Evolutionary conservation across 2,329 filamentous ascomycete species (phyloP).

Genomic region (Penicillium expansum): DNA sequence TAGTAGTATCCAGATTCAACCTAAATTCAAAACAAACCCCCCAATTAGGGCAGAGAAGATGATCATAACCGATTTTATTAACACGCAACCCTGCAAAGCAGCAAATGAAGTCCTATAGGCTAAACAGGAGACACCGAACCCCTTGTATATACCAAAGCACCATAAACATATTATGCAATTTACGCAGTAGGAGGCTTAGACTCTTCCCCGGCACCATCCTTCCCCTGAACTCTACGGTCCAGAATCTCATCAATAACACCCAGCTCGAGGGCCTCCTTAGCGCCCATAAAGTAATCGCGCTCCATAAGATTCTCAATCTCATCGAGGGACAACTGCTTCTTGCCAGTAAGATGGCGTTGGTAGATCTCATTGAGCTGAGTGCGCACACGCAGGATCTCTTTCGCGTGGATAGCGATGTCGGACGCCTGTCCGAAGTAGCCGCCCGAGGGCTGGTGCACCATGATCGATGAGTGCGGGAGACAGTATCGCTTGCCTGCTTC

Average conservation of each 20-base stretch:
- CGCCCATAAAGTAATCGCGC: constrained; percentile 89
- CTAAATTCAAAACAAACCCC: no score
- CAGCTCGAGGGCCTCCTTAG: constrained; percentile 80
- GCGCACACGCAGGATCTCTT: constrained; percentile 86
- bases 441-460: constrained; percentile 94
- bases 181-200: constrained; percentile 24
- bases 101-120: background rate
- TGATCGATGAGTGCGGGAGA: constrained; percentile 89
- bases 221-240: constrained; percentile 40
- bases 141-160: background rate
- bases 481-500: constrained; percentile 81
- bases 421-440: constrained; percentile 64
- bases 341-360: constrained; percentile 71
- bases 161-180: background rate
- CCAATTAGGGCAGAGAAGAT: background rate
- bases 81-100: background rate
- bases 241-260: constrained; percentile 92
- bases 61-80: background rate
- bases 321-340: constrained; percentile 67
- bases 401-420: constrained; percentile 95
- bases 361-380: constrained; percentile 89
- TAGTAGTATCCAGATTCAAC: background rate
- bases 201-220: constrained; percentile 23
- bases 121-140: background rate
- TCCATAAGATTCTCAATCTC: constrained; percentile 96